Conservation (phyloP, 768 basidiomycete species). For the Lactifluus volemus region DNA sequence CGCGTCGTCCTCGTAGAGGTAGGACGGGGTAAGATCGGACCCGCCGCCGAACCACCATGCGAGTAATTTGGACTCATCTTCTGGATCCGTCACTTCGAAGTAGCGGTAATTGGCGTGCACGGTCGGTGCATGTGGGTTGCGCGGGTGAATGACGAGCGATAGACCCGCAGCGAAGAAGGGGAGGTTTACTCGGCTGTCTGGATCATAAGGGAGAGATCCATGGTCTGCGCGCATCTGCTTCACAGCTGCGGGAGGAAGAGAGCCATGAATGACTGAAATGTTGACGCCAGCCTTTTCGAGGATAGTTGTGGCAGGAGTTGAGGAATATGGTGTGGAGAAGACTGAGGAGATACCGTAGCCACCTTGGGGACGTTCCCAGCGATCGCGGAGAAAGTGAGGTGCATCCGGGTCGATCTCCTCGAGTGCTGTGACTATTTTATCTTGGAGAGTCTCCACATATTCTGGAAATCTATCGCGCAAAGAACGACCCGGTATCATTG, state of each 20-base stretch:
- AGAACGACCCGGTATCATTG: constrained; percentile 41
- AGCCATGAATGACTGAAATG: constrained; percentile 84
- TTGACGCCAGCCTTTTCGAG: constrained; percentile 97
- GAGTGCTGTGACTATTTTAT: constrained; percentile 65
- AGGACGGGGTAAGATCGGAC: constrained; percentile 88
- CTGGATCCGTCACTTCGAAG: constrained; percentile 66
- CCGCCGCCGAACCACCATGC: constrained; percentile 99
- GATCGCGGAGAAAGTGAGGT: constrained; percentile 70
- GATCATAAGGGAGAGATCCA: constrained; percentile 57
- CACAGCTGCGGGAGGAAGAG: constrained; percentile 81
- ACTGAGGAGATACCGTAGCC: constrained; percentile 80
- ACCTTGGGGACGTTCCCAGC: constrained; percentile 60
- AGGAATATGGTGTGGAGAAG: constrained; percentile 42
- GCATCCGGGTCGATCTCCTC: constrained; percentile 71
- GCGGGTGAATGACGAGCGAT: constrained; percentile 88
- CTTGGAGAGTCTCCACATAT: constrained; percentile 71
- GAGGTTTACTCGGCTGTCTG: constrained; percentile 46
- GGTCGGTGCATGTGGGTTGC: constrained; percentile 89
- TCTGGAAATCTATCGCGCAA: constrained; percentile 76
- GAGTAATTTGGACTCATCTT: constrained; percentile 38
- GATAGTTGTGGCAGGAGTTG: constrained; percentile 32
- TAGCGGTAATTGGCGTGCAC: constrained; percentile 96
- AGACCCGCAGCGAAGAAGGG: constrained; percentile 94
- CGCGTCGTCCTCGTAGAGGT: constrained; percentile 83
- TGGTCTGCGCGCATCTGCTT: constrained; percentile 96